Percentiles rank a stretch among this genome's conserved stretches.
Evolutionary conservation across 2,329 filamentous ascomycete species (phyloP).

Genomic region (Alternaria metachromatica): DNA sequence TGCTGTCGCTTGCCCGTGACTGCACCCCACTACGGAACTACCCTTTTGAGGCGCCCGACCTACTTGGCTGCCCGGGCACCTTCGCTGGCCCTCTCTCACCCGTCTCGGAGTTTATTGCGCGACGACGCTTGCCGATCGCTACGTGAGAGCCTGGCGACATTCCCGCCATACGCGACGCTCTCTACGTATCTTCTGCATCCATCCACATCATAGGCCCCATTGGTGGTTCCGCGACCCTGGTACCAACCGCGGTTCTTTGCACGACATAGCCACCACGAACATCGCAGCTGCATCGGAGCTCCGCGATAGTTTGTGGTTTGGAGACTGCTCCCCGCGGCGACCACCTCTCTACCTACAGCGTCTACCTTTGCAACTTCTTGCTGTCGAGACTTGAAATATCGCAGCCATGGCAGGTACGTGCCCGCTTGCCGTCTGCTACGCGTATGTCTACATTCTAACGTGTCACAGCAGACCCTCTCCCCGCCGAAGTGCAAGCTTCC

Average conservation of each 20-base stretch:
- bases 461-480: conserved; percentile 43
- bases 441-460: conserved; percentile 16
- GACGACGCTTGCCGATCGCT: conserved; percentile 11
- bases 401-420: conserved; percentile 42
- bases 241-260: conserved; percentile 2
- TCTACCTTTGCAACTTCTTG: background rate
- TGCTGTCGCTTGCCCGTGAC: conserved; percentile 9
- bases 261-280: conserved; percentile 5
- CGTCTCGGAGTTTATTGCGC: conserved; percentile 22
- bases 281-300: conserved; percentile 12
- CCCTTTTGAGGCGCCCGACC: conserved; percentile 29
- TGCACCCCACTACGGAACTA: conserved; percentile 35
- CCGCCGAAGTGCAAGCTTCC: conserved; percentile 56
- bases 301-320: background rate
- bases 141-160: conserved; percentile 13
- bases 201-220: background rate
- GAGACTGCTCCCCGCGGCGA: background rate
- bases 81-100: conserved; percentile 23
- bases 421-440: conserved; percentile 2
- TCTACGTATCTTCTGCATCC: conserved; percentile 8
- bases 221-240: conserved; percentile 4
- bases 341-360: background rate
- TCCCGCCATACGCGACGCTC: conserved; percentile 13
- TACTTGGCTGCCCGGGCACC: conserved; percentile 5
- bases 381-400: conserved; percentile 4